These are phyloP conservation scores for Pseudonitzschia multiseries DNA, from an alignment of 108 stramenopile species.

Conservation along the genomic window DNA sequence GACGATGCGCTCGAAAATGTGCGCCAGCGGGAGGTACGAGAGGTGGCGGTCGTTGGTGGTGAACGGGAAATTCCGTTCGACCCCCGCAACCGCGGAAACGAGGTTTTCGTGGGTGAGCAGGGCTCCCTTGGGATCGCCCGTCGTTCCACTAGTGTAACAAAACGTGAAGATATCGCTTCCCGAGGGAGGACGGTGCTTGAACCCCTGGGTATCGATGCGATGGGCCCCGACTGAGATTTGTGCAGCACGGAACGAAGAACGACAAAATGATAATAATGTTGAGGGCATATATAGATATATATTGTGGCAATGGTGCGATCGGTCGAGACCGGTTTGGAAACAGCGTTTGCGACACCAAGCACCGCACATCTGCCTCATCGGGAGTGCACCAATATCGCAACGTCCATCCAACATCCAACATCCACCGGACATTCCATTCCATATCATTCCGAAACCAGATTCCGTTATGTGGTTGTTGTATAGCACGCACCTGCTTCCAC, in stretches of 20 bases:
- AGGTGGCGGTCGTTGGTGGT: slow-evolving; percentile 80
- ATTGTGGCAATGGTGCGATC: no score
- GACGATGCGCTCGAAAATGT: slow-evolving; percentile 93
- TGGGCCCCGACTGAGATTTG: slow-evolving; percentile 52
- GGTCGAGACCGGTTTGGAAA: no score
- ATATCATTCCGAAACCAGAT: no score
- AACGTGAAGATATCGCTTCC: slow-evolving; percentile 76
- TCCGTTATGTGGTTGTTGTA: no score
- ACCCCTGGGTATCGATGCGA: slow-evolving; percentile 57
- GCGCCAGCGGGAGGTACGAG: slow-evolving; percentile 94
- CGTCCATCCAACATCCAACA: no score
- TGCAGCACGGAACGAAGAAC: background rate
- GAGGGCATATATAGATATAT: no score
- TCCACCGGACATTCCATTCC: no score
- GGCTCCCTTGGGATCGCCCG: slow-evolving; percentile 85
- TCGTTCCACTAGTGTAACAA: slow-evolving; percentile 56
- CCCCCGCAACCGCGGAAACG: slow-evolving; percentile 61
- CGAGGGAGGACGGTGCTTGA: slow-evolving; percentile 67
- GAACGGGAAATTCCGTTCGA: slow-evolving; percentile 29
- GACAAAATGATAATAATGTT: no score
- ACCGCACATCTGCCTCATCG: no score
- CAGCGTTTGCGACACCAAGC: no score
- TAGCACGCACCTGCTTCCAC: slow-evolving; percentile 54
- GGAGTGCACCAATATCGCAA: no score
- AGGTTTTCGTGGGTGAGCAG: slow-evolving; percentile 89